Evolutionary conservation across 148 eudicot species (phyloP), one percentile per base, ranked within the genome.

Genomic region (Vaccinium macrocarpon): DNA sequence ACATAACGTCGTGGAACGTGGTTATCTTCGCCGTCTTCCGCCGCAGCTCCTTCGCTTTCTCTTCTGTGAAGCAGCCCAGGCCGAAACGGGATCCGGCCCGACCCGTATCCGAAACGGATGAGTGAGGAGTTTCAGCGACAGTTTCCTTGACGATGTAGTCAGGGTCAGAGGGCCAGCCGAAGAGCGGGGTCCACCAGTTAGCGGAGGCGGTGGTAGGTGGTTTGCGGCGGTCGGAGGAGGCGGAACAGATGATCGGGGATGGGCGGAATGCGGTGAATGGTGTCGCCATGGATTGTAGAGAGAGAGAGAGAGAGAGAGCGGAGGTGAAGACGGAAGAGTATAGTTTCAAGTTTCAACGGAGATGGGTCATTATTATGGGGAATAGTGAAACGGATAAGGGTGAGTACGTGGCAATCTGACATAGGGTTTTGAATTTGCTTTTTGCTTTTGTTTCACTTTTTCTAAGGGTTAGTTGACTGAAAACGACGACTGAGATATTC

Each of bases 111-210:
- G 82, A 78, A 52, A 42, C 85, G n/a, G 59, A 82, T 62, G 81
- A 23, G 8, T 78, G 84, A 29, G 76, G 4, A 15, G 14, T 23
- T n/a, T 78, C 72, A 19, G 56, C 38, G 25, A 3, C 84, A 14
- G 51, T 16, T 19, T 46, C 81, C 10, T 77, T 12, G 52, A 23
- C 49, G 51, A 72, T 0, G 50, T 72, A 72, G 76, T 72, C 76
- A 14, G 95, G 94, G 14, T 92, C 90, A 9, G 94, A 14, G 7
- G 95, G 90, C 88, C 88, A 89, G 64, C 94, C 93, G 87, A 94
- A 92, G 73, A 94, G 76, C 51, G 98, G 95, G 48, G 86, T 78
- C 95, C 95, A 94, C 98, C 98, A 94, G 55, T 81, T 87, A 77
- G 85, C 51, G 51, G 84, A 56, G 61, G 87, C 42, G 42, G 86